Evolutionary conservation across 1,284 basidiomycete species (phyloP).

Genomic region (Baeospora myosura): DNA sequence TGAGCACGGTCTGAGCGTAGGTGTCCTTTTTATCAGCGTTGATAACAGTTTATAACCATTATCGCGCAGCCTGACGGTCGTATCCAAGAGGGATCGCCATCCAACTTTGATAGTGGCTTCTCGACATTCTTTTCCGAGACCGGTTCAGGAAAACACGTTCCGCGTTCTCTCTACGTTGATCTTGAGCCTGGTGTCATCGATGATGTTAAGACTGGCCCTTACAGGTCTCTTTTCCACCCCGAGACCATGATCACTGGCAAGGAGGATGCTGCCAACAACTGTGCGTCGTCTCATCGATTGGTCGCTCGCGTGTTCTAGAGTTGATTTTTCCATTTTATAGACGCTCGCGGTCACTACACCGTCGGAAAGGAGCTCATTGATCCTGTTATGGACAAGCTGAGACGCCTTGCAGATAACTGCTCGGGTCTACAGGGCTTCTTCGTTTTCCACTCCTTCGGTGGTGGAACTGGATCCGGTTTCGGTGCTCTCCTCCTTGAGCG

Average conservation of each 20-base stretch:
- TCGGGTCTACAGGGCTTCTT: conserved; percentile 99
- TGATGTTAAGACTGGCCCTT: conserved; percentile 91
- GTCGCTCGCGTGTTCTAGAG: too few relatives aligned
- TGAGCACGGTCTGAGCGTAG: conserved; percentile 92
- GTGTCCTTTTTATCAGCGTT: conserved; percentile 22
- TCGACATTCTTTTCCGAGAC: conserved; percentile 95
- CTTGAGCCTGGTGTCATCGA: conserved; percentile 95
- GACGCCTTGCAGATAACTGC: conserved; percentile 96
- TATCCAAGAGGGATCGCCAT: conserved; percentile 60
- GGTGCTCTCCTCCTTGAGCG: conserved; percentile 95
- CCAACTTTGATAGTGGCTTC: conserved; percentile 83
- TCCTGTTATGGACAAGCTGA: conserved; percentile 91
- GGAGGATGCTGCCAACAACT: conserved; percentile 99
- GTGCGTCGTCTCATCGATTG: conserved; percentile 51
- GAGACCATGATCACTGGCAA: conserved; percentile 99
- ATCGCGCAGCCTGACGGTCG: conserved; percentile 70
- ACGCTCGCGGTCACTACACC: conserved; percentile 97
- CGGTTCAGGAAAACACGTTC: conserved; percentile 92
- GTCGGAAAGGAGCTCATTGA: conserved; percentile 94
- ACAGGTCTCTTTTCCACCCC: conserved; percentile 95
- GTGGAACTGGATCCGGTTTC: conserved; percentile 98
- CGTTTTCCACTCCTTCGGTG: conserved; percentile 99
- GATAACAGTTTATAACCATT: conserved; percentile 12
- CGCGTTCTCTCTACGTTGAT: conserved; percentile 95
- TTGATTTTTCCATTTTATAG: conserved; percentile 39